phyloP scores from a whole-genome alignment of 129 eudicot genomes.

The Flaveria bidentis region DNA sequence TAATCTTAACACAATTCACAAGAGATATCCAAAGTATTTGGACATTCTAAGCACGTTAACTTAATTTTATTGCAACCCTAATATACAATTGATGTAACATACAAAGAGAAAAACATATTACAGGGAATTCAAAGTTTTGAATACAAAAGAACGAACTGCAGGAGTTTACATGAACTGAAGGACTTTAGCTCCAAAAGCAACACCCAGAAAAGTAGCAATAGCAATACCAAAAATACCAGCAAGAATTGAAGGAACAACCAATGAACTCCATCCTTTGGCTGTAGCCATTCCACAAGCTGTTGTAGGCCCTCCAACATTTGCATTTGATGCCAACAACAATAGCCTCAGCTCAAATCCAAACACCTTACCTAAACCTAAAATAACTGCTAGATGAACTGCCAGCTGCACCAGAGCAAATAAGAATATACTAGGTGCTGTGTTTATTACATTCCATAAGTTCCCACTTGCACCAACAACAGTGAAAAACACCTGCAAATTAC shows the following conservation, averaged over 20 bases:
- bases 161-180: constrained; percentile 52
- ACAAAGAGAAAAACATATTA: too few relatives aligned
- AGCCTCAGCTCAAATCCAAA: constrained; percentile 55
- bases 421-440: constrained; percentile 80
- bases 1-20: too few relatives aligned
- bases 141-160: too few relatives aligned
- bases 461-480: constrained; percentile 81
- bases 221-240: constrained; percentile 83
- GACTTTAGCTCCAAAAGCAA: constrained; percentile 60
- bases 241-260: constrained; percentile 76
- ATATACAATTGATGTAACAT: too few relatives aligned
- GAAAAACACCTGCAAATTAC: constrained; percentile 54
- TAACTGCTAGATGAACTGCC: constrained; percentile 68
- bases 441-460: constrained; percentile 65
- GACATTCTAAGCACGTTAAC: too few relatives aligned
- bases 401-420: constrained; percentile 68
- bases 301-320: constrained; percentile 87
- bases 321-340: constrained; percentile 78
- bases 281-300: constrained; percentile 96
- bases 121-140: too few relatives aligned
- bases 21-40: too few relatives aligned
- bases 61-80: too few relatives aligned
- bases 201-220: constrained; percentile 83
- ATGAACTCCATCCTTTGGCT: constrained; percentile 77
- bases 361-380: constrained; percentile 71